Base-by-base conservation (phyloP, 225 moss, liverwort and hornwort species). In the Polytrichum formosum region DNA sequence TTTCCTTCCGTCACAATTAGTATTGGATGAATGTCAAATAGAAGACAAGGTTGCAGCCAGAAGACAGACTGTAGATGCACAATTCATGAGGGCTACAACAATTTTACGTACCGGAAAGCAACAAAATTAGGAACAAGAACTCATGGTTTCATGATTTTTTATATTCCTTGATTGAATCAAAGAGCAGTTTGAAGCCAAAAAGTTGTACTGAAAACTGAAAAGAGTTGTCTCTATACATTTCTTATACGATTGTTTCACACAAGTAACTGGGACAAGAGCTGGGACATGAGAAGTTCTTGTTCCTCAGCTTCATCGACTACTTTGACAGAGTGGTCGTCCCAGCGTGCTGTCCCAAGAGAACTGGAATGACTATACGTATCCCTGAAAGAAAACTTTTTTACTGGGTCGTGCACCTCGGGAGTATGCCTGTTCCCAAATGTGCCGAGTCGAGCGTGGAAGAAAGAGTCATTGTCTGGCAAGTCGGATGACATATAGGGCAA, bases 231-330 rank as follows among this genome's bases (percentile, higher is more conserved):
- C 21, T 23, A 58, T 20, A 58, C 20, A 58, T 46, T 46, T 46
- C 46, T 46, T 46, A 46, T 46, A 46, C 1, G 46, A 46, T 46
- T 13, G 1, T 46, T 46, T 82, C 67, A 83, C 72, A 83, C 76
- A 59, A 79, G 82, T 26, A 83, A 64, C 62, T 83, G 82, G 29
- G 82, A 72, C 26, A 83, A 73, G 63, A 83, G 82, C 79, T 83
- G 72, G 8, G 75, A 69, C 82, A 83, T 79, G 18, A 83, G 76
- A 53, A 75, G 66, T 5, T 83, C 82, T 76, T 83, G 79, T 73
- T 83, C 82, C 75, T 79, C 82, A 31, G 82, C 82, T 46, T 79
- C 82, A 67, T 83, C 82, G 37, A 67, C 82, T 62, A 75, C 65
- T 73, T 75, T 73, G 30, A 70, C 72, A 13, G 70, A 31, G 28